Percentiles rank a stretch among this genome's conserved stretches.
Conservation (phyloP, 768 basidiomycete genomes). For the Tulasnella calospora region DNA sequence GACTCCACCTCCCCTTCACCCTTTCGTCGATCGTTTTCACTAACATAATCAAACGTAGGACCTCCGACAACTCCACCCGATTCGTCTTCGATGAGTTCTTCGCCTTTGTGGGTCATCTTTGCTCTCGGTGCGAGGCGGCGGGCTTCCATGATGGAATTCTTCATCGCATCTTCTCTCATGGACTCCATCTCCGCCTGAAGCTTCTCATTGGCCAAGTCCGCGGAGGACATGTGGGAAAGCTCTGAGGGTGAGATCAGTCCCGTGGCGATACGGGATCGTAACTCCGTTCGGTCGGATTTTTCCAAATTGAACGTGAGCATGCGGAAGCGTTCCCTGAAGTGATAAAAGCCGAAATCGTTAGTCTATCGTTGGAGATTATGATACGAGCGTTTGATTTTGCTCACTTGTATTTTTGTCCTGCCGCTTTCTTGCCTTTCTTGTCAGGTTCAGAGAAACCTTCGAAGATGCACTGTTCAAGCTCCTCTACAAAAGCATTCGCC, state of each 20-base stretch:
- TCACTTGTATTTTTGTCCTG: conserved; percentile 78
- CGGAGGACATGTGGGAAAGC: conserved; percentile 79
- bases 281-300: conserved; percentile 69
- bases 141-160: conserved; percentile 71
- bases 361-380: neutral
- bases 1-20: neutral
- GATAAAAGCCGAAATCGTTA: conserved; percentile 24
- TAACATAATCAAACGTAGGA: conserved; percentile 7
- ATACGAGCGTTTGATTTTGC: conserved; percentile 34
- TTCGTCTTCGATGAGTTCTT: conserved; percentile 82
- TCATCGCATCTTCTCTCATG: conserved; percentile 75
- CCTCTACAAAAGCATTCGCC: conserved; percentile 45
- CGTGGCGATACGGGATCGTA: conserved; percentile 74
- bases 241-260: conserved; percentile 61
- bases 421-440: conserved; percentile 57
- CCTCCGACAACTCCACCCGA: conserved; percentile 6
- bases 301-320: conserved; percentile 85
- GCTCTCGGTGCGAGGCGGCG: conserved; percentile 60
- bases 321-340: conserved; percentile 75
- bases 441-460: conserved; percentile 74
- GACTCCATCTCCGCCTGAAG: conserved; percentile 74
- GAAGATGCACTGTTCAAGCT: conserved; percentile 72
- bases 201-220: conserved; percentile 85
- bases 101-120: conserved; percentile 89
- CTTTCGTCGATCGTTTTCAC: neutral